Base-by-base conservation (phyloP, 148 eudicot species). In the Vaccinium myrtillus region DNA sequence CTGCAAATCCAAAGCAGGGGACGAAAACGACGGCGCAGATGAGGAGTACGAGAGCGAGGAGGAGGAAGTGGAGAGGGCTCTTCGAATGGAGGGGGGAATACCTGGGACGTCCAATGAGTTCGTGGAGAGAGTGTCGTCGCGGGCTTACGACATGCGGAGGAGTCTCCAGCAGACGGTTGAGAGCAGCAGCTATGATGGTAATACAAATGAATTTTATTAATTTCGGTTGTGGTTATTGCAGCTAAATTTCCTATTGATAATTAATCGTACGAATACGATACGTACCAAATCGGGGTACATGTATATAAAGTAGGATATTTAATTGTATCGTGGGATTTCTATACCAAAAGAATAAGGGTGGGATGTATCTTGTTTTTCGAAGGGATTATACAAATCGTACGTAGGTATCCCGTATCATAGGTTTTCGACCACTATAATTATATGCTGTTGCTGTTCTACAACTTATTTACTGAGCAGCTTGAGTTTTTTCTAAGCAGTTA, bases 171-270 rank as follows among this genome's bases (percentile, higher is more conserved):
- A 96, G 81, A 87, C 93, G 11, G 85, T 95, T 50, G 98, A 93
- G 78, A 88, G 91, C 85, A 92, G 94, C 84, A 94, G 99, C 91
- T 96, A 96, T 75, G 99, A 96, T 84, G 98, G 99, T 96, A 87
- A 86, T 32, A 6, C 21, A 5, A 10, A 63, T n/a, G 5, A 43
- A 43, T 43, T 39, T 53, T 10, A 53, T 53, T 53, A 8, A 13
- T 9, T 53, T 53, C 14, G 12, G 55, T 53, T 9, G 55, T 53
- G 55, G 55, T 11, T 53, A 53, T 53, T 53, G 55, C 55, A 53
- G 14, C 13, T 53, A 53, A 9, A 53, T 10, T 53, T 0, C 55
- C 11, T 43, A 43, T 43, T 43, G 46, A 43, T 43, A 43, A 43
- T 43, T 43, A 43, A 43, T 43, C 6, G 46, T 43, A 43, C 46